Evolutionary conservation across 2,329 filamentous ascomycete genomes (phyloP), one percentile per base, ranked within the genome.

Genomic region (Paraconiothyrium brasiliense): DNA sequence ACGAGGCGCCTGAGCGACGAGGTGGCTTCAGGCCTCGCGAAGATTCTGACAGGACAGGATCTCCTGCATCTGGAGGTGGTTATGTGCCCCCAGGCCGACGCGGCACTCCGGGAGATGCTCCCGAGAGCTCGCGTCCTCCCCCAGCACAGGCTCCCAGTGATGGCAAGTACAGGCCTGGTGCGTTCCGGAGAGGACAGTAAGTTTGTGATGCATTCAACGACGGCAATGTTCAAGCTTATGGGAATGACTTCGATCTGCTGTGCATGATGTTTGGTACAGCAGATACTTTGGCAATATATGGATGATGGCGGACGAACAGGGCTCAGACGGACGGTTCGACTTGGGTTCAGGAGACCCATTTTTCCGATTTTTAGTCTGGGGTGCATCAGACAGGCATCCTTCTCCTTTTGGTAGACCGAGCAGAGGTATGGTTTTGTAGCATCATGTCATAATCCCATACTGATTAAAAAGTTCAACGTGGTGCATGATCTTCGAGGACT

Each of bases 151-250:
- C 59, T 48, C 48, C 71, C 8, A 71, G 70, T 57, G 76, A 75
- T 65, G 78, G 78, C 44, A 79, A 77, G 70, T 81, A 80, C 62
- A 74, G 77, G 66, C 79, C 78, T 30, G 78, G 78, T 62, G 71
- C 71, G 52, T 80, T 80, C 61, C 71, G 61, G 63, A 70, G 73
- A 62, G 39, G 43, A 37, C 43, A 56, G 54, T 56, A 56, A 39
- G 43, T 46, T 50, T 61, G 54, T 35, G 50, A 39, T 54, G 52
- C 48, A 41, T 56, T 55, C n/a, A 30, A 34, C 41, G 46, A 54
- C 13, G 47, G 37, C 44, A 6, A 56, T 20, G 41, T 22, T 44
- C 32, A 14, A 22, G 58, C 24, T 39, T 46, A n/a, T 44, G 47
- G 34, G 13, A 37, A 27, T 43, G 54, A 49, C 11, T 44, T 35